Percentiles rank a stretch among this genome's conserved stretches.
phyloP scores from a whole-genome alignment of 83 land plant species.

The Picea mariana region DNA sequence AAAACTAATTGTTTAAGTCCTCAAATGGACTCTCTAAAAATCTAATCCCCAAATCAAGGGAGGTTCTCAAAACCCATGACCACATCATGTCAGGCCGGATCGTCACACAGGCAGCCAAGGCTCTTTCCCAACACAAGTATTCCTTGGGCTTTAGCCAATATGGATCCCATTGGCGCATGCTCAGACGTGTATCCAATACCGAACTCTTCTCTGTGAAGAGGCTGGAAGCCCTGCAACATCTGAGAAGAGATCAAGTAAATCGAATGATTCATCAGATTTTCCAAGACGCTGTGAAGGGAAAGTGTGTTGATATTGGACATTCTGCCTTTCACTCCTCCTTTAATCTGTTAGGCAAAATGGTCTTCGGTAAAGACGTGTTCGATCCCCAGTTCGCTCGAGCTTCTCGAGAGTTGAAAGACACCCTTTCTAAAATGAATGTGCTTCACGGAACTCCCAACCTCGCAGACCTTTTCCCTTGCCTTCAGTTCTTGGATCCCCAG shows the following conservation, averaged over 20 bases:
- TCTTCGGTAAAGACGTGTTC: neutral
- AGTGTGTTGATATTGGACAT: neutral
- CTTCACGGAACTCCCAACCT: neutral
- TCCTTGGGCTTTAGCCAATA: neutral
- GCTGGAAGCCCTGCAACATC: neutral
- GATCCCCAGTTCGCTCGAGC: neutral
- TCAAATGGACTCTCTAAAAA: too few relatives aligned
- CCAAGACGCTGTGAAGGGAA: neutral
- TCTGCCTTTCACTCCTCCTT: neutral
- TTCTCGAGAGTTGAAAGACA: neutral
- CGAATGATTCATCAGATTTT: neutral
- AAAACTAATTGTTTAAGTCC: too few relatives aligned
- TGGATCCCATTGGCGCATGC: constrained; percentile 12
- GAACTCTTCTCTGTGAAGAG: neutral
- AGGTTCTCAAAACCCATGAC: too few relatives aligned
- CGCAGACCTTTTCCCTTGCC: too few relatives aligned
- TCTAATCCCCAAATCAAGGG: too few relatives aligned
- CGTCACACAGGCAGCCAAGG: too few relatives aligned
- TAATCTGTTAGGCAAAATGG: neutral
- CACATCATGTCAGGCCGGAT: too few relatives aligned
- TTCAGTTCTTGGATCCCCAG: too few relatives aligned
- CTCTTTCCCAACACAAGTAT: too few relatives aligned
- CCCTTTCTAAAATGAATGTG: neutral
- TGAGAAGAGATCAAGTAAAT: neutral
- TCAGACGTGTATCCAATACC: neutral